A percentile compares a stretch with the other conserved stretches of the same genome.
These are phyloP conservation scores for Fragaria iinumae DNA, from an alignment of 306 rosid genomes.

Conservation along the genomic window DNA sequence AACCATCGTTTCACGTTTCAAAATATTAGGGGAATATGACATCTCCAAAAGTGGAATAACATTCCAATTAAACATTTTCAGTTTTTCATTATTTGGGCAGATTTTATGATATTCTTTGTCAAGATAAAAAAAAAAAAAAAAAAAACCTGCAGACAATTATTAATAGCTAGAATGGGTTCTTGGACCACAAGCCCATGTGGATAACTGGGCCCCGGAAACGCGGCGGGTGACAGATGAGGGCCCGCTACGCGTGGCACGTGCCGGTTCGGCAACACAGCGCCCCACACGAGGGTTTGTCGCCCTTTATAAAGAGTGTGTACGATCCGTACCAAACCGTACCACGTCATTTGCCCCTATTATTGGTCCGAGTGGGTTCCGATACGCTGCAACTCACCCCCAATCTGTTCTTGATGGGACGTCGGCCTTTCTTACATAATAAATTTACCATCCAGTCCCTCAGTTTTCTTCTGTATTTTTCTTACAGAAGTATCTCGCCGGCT, in stretches of 20 bases:
- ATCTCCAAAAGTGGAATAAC: not conserved
- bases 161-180: not conserved
- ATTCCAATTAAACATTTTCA: too few species aligned
- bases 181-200: not conserved
- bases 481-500: too few species aligned
- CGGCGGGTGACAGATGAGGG: not conserved
- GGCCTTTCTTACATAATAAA: not conserved
- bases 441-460: not conserved
- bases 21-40: not conserved
- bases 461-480: too few species aligned
- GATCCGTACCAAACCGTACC: slow-evolving; percentile 45
- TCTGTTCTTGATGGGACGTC: slow-evolving; percentile 2
- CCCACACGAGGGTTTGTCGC: slow-evolving; percentile 31
- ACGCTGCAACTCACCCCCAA: not conserved
- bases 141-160: not conserved
- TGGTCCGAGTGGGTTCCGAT: not conserved
- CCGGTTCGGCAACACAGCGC: not conserved
- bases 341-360: not conserved
- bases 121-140: too few species aligned
- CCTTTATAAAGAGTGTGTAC: slow-evolving; percentile 28
- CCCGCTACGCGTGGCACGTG: not conserved
- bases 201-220: not conserved
- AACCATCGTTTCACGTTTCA: not conserved
- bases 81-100: too few species aligned
- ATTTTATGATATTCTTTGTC: too few species aligned